These are phyloP conservation scores for Sporothrix brunneoviolacea DNA, from an alignment of 2,329 filamentous ascomycete genomes.

Conservation along the genomic window DNA sequence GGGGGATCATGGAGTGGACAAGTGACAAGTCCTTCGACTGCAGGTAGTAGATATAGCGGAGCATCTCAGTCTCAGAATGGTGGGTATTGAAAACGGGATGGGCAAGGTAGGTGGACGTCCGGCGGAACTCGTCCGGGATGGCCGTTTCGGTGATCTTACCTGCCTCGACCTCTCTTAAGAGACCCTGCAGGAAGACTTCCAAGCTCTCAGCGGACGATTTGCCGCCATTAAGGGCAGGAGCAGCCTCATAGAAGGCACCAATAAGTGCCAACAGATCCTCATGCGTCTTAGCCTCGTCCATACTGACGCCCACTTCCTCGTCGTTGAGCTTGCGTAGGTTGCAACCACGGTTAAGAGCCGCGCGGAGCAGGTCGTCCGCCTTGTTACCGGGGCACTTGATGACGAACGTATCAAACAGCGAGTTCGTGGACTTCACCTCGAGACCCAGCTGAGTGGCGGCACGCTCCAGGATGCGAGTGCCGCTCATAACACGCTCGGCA, in stretches of 20 bases:
- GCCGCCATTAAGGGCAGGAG: slow-evolving; percentile 1
- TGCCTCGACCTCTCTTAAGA: slow-evolving; percentile 30
- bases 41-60: slow-evolving; percentile 88
- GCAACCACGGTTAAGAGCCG: slow-evolving; percentile 44
- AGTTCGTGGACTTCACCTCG: slow-evolving; percentile 31
- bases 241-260: slow-evolving; percentile 15
- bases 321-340: slow-evolving; percentile 46
- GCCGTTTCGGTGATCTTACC: neutral
- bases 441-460: slow-evolving; percentile 58
- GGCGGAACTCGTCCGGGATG: slow-evolving; percentile 55
- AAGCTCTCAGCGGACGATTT: neutral
- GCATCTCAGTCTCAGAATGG: slow-evolving; percentile 88
- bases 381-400: slow-evolving; percentile 42
- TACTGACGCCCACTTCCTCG: slow-evolving; percentile 61
- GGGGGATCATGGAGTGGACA: slow-evolving; percentile 94
- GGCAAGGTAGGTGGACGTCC: slow-evolving; percentile 70
- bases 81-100: slow-evolving; percentile 93
- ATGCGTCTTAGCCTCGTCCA: slow-evolving; percentile 55
- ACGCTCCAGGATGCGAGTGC: slow-evolving; percentile 62
- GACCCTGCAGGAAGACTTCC: slow-evolving; percentile 29
- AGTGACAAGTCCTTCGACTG: slow-evolving; percentile 92
- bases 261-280: slow-evolving; percentile 21
- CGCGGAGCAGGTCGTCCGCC: slow-evolving; percentile 44
- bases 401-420: slow-evolving; percentile 69
- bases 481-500: slow-evolving; percentile 67